phyloP scores from a whole-genome alignment of 176 grass and related monocot species.

The Bromus sterilis region DNA sequence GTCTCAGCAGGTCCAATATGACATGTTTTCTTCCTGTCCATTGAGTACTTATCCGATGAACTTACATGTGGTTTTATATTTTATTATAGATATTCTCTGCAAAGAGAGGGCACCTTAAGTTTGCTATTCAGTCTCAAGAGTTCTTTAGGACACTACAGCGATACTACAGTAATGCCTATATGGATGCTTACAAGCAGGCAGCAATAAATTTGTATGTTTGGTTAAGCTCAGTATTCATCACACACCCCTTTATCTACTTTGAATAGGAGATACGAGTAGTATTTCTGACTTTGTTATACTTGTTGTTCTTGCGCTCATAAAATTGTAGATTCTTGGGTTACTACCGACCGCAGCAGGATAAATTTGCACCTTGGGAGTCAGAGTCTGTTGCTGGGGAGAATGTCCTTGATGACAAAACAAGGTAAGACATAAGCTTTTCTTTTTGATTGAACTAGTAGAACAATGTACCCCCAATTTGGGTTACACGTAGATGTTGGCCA shows the following conservation, averaged over 20 bases:
- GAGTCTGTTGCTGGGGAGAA: constrained; percentile 52
- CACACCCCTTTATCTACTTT: neutral
- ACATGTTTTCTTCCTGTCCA: constrained; percentile 16
- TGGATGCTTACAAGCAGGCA: constrained; percentile 95
- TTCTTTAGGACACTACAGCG: constrained; percentile 92
- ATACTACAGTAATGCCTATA: constrained; percentile 94
- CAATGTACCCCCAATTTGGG: neutral
- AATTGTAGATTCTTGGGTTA: constrained; percentile 90
- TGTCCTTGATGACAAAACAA: constrained; percentile 39
- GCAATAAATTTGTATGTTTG: constrained; percentile 96
- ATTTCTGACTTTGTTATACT: constrained; percentile 9
- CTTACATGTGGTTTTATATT: constrained; percentile 22
- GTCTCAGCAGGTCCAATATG: neutral
- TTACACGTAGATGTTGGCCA: neutral
- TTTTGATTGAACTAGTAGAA: neutral
- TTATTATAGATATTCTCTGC: constrained; percentile 88
- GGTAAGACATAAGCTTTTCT: constrained; percentile 27
- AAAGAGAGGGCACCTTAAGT: constrained; percentile 79
- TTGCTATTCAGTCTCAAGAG: constrained; percentile 79
- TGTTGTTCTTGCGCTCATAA: constrained; percentile 14
- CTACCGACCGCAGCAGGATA: constrained; percentile 58
- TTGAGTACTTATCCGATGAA: neutral
- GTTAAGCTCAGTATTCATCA: constrained; percentile 6
- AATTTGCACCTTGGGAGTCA: constrained; percentile 71
- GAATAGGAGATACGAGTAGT: constrained; percentile 6